Base-by-base conservation (phyloP, 106 monocot species). In the Apostasia shenzhenica region DNA sequence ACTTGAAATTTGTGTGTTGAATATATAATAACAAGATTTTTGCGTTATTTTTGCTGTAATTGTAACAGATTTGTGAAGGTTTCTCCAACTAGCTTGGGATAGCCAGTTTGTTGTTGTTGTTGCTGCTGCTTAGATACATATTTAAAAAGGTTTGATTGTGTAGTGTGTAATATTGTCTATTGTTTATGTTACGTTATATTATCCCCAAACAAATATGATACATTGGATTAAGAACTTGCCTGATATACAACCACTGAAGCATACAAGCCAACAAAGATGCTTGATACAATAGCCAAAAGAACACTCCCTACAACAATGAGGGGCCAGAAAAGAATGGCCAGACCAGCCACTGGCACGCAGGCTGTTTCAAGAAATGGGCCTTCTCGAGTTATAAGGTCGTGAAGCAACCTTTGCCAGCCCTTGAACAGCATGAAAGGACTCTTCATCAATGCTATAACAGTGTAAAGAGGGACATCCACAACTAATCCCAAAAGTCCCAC, bases 351-450 rank as follows among this genome's bases (percentile, higher is more conserved):
- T 53, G 91, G 91, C 14, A 95, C 82, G 69, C 95, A 95, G 39
- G 86, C 88, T 40, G 91, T 86, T 67, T 95, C 95, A 52, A 84
- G 82, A 58, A 95, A 95, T 53, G 82, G 82, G 1, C 95, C 95
- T 83, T 95, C 84, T 47, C 91, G 59, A 39, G 84, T 84, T 48
- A 95, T 84, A 9, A 89, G 76, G 68, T 95, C 95, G 41, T 95
- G 86, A 37, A 95, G 70, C 59, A 95, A 64, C 79, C 95, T 83
- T 67, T 95, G 91, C 95, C 91, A 91, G 14, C 95, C 95, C 62
- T 92, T 95, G 74, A 91, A 92, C 73, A 95, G 95, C 95, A 95
- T 86, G 53, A 86, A 91, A 14, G 95, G 95, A 67, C 88, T 89
- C 80, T 95, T 95, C 67, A 95, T 74, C 45, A 92, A 2, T 59